Evolutionary conservation across 2,329 filamentous ascomycete genomes (phyloP), one percentile per base, ranked within the genome.

Genomic region (Sclerotinia subarctica): DNA sequence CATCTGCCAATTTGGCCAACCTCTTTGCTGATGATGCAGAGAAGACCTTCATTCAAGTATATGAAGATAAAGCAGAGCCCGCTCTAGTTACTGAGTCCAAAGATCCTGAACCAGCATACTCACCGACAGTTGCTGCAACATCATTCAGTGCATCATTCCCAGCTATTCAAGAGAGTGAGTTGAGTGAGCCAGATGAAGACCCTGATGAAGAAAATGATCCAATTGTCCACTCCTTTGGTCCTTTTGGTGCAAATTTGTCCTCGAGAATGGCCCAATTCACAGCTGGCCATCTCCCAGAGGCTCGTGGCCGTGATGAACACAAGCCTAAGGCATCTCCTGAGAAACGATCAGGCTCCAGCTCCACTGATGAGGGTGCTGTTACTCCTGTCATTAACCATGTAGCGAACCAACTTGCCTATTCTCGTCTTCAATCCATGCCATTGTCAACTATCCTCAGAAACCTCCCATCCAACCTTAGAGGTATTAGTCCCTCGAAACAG

Each of bases 121-220:
- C 72, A 15, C 74, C 74, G 26, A 75, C 74, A 29, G 67, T 73
- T 66, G 68, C 72, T 52, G 72, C 74, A n/a, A 72, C 74, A 24
- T 74, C 74, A 17, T 73, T 75, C 52, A 66, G 68, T 32, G 69
- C 68, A 56, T 67, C 63, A 19, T 62, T 70, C 44, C 58, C 51
- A 49, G 70, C 70, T 21, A 76, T 73, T 68, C 73, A 74, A 59
- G 84, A 82, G 10, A 88, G 85, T 75, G 86, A 88, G 64, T 79
- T 85, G 35, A 86, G 83, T 71, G 83, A 85, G 42, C 79, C 79
- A 35, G 82, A 80, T 17, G 86, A 92, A 63, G 88, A 96, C 71
- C 89, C 91, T 0, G 90, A 94, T 74, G 94, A 97, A 81, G 94
- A 98, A 79, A 97, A 97, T 72, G 95, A 98, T 73, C 94, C 94